phyloP scores from a whole-genome alignment of 2,329 filamentous ascomycete species.

The Chaetomium sp. region DNA sequence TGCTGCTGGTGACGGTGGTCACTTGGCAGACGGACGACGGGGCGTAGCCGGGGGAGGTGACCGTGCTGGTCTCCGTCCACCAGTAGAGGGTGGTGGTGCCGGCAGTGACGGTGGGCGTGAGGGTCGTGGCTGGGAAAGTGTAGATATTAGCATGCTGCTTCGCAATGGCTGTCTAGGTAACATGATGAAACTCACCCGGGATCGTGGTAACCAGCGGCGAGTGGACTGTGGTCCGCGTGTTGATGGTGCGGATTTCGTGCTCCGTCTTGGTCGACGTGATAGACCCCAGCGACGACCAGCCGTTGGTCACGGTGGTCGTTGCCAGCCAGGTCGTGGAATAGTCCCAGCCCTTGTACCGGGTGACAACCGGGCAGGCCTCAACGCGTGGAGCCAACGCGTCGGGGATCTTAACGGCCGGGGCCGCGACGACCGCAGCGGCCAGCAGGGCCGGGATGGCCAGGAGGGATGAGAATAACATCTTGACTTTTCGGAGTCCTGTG shows the following conservation, averaged over 20 bases:
- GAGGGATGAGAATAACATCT: constrained; percentile 6
- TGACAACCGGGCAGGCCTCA: neutral
- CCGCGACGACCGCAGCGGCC: constrained; percentile 1
- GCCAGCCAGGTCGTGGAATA: constrained; percentile 5
- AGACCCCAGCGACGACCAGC: constrained; percentile 5
- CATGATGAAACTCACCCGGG: constrained; percentile 5
- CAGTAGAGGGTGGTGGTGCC: neutral
- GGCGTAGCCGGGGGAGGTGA: constrained; percentile 6
- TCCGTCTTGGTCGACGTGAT: constrained; percentile 10
- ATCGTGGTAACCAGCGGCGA: constrained; percentile 7
- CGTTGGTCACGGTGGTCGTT: constrained; percentile 7
- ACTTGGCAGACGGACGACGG: constrained; percentile 1
- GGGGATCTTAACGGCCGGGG: constrained; percentile 1
- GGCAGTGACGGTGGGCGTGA: neutral
- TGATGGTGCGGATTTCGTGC: constrained; percentile 1
- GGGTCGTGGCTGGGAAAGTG: neutral
- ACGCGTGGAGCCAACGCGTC: constrained; percentile 2
- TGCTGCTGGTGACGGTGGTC: constrained; percentile 5
- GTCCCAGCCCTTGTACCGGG: neutral
- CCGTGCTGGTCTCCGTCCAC: neutral
- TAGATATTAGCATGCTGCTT: neutral
- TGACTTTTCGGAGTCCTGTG: neutral
- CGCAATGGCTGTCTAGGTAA: too few relatives aligned
- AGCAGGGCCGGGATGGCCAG: constrained; percentile 5
- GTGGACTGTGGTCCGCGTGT: neutral